Evolutionary conservation across 1,284 basidiomycete species (phyloP).

Genomic region (Rhodotorula sp.): DNA sequence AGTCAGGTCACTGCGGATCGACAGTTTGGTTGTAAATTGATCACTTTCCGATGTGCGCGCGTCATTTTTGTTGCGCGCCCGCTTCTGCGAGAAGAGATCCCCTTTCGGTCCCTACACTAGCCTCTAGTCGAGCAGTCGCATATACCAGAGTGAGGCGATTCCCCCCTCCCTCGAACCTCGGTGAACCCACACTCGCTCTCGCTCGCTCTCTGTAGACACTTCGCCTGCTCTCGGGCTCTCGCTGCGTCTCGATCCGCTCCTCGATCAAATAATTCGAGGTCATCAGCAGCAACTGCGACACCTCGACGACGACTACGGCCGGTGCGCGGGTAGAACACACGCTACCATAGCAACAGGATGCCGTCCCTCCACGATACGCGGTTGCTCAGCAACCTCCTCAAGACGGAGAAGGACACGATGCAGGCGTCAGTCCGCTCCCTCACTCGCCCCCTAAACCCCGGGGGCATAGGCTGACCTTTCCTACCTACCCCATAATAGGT

Average conservation of each 20-base stretch:
- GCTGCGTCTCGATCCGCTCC: background rate
- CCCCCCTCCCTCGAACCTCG: too few relatives aligned
- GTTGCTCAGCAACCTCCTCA: slow-evolving; percentile 50
- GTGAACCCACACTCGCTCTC: too few relatives aligned
- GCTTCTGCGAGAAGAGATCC: too few relatives aligned
- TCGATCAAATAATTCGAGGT: background rate
- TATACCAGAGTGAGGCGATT: too few relatives aligned
- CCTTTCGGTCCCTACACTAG: too few relatives aligned
- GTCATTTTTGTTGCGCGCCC: too few relatives aligned
- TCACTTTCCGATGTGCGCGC: too few relatives aligned
- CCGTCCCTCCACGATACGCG: slow-evolving; percentile 46
- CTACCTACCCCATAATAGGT: slow-evolving; percentile 13
- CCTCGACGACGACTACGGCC: too few relatives aligned
- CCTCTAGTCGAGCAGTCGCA: too few relatives aligned
- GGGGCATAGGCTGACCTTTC: background rate
- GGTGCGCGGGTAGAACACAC: background rate
- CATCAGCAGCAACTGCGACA: too few relatives aligned
- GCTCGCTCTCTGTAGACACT: background rate
- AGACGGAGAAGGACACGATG: slow-evolving; percentile 48
- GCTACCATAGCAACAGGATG: slow-evolving; percentile 3
- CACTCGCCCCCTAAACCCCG: slow-evolving; percentile 16
- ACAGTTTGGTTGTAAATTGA: too few relatives aligned
- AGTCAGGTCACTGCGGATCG: too few relatives aligned
- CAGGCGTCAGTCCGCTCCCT: slow-evolving; percentile 37
- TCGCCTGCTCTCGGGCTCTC: background rate